A percentile compares a stretch with the other conserved stretches of the same genome.
phyloP scores from a whole-genome alignment of 2,329 filamentous ascomycete species.

The Fusarium hainanense region DNA sequence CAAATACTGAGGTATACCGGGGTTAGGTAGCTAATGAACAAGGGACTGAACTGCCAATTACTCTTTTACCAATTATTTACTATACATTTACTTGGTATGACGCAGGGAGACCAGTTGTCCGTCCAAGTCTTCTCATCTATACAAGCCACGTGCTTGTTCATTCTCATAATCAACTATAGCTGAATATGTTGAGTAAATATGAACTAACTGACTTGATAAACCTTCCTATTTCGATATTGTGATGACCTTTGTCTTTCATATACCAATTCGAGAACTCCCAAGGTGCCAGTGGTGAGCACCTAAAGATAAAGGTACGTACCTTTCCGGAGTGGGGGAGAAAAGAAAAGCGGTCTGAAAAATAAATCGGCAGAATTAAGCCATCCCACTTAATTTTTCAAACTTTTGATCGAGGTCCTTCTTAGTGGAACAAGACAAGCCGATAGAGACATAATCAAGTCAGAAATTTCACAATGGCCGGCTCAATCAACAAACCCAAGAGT shows the following conservation, averaged over 20 bases:
- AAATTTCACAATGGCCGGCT: conserved; percentile 60
- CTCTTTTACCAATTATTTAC: background rate
- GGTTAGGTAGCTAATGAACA: background rate
- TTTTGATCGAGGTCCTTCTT: conserved; percentile 24
- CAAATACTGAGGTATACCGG: no score
- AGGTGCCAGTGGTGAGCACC: background rate
- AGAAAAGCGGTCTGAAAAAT: conserved; percentile 48
- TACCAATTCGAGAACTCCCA: background rate
- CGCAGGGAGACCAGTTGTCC: background rate
- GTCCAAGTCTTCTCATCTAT: background rate
- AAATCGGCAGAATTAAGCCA: conserved; percentile 51
- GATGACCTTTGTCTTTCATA: background rate
- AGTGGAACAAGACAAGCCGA: conserved; percentile 20
- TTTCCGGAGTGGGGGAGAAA: conserved; percentile 25
- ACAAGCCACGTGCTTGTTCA: background rate
- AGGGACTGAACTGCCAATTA: background rate
- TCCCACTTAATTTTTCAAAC: conserved; percentile 54
- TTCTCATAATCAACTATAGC: background rate
- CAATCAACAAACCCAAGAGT: conserved; percentile 68
- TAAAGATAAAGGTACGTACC: conserved; percentile 31
- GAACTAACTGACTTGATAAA: background rate
- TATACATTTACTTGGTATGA: background rate
- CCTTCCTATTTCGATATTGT: background rate
- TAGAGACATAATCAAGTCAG: conserved; percentile 21
- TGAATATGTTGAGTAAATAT: background rate